These are phyloP conservation scores for Brassica balearica DNA, from an alignment of 441 rosid species.

Conservation along the genomic window DNA sequence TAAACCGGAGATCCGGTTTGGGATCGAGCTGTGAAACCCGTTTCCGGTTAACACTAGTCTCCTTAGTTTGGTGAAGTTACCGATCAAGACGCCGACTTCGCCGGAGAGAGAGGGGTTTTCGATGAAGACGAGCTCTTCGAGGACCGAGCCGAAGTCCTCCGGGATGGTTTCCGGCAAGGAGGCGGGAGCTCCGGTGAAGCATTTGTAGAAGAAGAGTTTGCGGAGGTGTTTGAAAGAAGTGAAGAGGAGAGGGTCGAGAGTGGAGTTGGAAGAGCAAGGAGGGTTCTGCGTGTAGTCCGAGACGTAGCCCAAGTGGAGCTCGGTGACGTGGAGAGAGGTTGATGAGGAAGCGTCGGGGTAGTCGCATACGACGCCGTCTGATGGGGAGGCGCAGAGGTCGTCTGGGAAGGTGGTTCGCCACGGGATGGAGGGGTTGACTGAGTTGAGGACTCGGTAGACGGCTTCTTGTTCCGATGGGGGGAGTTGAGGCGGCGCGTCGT, in stretches of 20 bases:
- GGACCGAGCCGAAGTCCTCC: conserved; percentile 45
- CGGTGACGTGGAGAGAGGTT: conserved; percentile 55
- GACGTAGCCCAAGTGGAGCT: conserved; percentile 66
- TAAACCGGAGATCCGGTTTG: conserved; percentile 49
- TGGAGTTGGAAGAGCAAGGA: conserved; percentile 60
- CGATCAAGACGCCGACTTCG: conserved; percentile 48
- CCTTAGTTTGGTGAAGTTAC: conserved; percentile 54
- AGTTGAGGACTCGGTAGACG: conserved; percentile 53
- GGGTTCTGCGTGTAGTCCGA: conserved; percentile 71
- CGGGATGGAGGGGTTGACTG: conserved; percentile 57
- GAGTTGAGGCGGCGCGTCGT: conserved; percentile 33
- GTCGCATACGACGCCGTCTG: conserved; percentile 71
- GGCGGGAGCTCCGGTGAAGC: conserved; percentile 53
- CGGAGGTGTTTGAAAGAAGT: conserved; percentile 61
- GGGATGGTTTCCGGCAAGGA: conserved; percentile 44
- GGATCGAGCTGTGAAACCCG: conserved; percentile 60
- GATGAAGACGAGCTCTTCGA: conserved; percentile 68
- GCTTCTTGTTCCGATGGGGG: conserved; percentile 60
- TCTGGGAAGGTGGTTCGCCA: conserved; percentile 69
- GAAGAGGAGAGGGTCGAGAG: conserved; percentile 60
- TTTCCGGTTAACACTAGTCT: conserved; percentile 64
- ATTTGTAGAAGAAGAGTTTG: conserved; percentile 69
- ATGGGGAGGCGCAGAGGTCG: conserved; percentile 68
- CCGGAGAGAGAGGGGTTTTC: conserved; percentile 62
- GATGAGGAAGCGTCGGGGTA: conserved; percentile 38